Conservation (phyloP, 1,139 yeast genomes). For the Kodamaea sp. region DNA sequence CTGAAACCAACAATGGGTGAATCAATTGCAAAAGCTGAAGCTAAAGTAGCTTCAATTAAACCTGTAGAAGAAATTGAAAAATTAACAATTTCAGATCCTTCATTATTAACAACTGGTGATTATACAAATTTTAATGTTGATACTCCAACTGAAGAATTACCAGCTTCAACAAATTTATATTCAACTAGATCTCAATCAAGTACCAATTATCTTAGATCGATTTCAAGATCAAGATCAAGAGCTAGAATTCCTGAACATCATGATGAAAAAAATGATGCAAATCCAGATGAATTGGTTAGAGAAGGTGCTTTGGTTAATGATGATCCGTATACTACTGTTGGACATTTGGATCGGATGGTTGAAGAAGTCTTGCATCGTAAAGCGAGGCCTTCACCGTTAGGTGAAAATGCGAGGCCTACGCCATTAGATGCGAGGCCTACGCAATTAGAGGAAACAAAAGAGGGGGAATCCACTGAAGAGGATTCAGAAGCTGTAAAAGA, state of each 20-base stretch:
- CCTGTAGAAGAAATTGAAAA: conserved; percentile 14
- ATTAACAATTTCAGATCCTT: conserved; percentile 33
- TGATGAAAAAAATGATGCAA: conserved; percentile 43
- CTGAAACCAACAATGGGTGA: conserved; percentile 51
- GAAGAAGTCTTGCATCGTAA: conserved; percentile 31
- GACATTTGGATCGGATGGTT: conserved; percentile 40
- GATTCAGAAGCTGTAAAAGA: not conserved
- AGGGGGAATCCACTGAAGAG: conserved; percentile 6
- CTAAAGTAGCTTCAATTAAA: conserved; percentile 15
- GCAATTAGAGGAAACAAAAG: conserved; percentile 2
- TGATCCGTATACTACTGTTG: conserved; percentile 43
- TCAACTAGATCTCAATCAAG: conserved; percentile 34
- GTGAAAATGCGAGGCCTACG: conserved; percentile 3
- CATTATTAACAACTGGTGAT: conserved; percentile 48
- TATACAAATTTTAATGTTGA: conserved; percentile 48
- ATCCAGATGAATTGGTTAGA: conserved; percentile 34
- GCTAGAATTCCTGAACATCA: conserved; percentile 38
- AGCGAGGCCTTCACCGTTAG: too few species aligned
- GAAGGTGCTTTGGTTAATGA: conserved; percentile 49
- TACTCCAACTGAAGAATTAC: conserved; percentile 23
- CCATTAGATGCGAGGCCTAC: conserved; percentile 4
- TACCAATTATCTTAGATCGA: conserved; percentile 53
- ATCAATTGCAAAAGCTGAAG: conserved; percentile 45
- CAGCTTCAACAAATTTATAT: conserved; percentile 22
- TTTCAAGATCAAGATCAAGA: conserved; percentile 62